A percentile compares a stretch with the other conserved stretches of the same genome.
phyloP scores from a whole-genome alignment of 2,329 filamentous ascomycete species.

The Neopestalotiopsis clavispora region DNA sequence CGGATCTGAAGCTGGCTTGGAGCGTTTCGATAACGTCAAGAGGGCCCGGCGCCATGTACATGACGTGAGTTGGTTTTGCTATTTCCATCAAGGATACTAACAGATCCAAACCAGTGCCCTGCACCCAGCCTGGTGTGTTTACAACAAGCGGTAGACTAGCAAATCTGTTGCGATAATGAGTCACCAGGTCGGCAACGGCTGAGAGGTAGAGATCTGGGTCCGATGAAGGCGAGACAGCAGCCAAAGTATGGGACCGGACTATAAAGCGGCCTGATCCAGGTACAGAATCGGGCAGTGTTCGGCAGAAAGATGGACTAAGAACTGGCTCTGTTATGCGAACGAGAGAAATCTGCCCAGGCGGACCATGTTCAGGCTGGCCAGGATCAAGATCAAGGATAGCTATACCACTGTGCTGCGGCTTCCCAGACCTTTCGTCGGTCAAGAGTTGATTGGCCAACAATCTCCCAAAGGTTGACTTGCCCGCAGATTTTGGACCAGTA shows the following conservation, averaged over 20 bases:
- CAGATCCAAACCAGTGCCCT: constrained; percentile 71
- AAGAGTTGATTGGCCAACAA: constrained; percentile 70
- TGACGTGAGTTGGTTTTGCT: constrained; percentile 62
- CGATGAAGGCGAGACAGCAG: constrained; percentile 66
- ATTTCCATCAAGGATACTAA: constrained; percentile 60
- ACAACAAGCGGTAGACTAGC: constrained; percentile 64
- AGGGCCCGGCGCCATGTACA: constrained; percentile 72
- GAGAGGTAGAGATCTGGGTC: constrained; percentile 70
- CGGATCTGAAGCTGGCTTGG: constrained; percentile 34
- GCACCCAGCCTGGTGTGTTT: constrained; percentile 78
- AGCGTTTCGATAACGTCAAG: constrained; percentile 59
- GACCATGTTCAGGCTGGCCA: constrained; percentile 76
- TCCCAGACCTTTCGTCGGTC: constrained; percentile 44
- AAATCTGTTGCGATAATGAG: constrained; percentile 55
- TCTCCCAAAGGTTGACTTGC: constrained; percentile 76
- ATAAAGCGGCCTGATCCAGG: constrained; percentile 41
- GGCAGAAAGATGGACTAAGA: constrained; percentile 70
- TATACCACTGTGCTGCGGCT: constrained; percentile 39
- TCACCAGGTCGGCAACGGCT: constrained; percentile 67
- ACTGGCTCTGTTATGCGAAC: constrained; percentile 64
- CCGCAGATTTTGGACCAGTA: constrained; percentile 73
- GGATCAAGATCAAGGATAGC: constrained; percentile 78
- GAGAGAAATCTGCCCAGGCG: constrained; percentile 73
- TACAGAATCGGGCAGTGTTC: constrained; percentile 47
- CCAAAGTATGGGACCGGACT: constrained; percentile 69